phyloP scores from a whole-genome alignment of 495 filamentous ascomycete species.

The Penicillium ucsense region DNA sequence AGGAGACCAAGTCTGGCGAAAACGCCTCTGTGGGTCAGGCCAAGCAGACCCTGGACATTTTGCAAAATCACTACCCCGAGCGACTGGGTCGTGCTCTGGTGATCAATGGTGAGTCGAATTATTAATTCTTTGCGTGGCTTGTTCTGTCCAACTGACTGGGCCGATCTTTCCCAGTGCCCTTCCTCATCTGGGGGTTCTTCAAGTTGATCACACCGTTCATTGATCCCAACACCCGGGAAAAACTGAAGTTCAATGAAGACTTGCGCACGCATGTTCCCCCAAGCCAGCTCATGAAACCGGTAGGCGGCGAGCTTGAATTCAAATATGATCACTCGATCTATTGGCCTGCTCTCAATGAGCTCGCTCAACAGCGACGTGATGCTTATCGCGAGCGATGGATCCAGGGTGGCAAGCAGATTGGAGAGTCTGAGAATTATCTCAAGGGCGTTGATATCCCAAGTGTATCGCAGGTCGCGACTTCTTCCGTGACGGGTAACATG shows the following conservation, averaged over 20 bases:
- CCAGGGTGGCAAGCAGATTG: constrained; percentile 64
- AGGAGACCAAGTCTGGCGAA: constrained; percentile 64
- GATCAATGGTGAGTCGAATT: constrained; percentile 57
- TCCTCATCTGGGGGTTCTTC: constrained; percentile 82
- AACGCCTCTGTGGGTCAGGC: constrained; percentile 66
- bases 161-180: constrained; percentile 53
- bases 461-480: constrained; percentile 15
- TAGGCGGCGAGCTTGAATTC: constrained; percentile 55
- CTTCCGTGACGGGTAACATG: not conserved
- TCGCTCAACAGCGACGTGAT: constrained; percentile 52
- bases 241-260: constrained; percentile 92
- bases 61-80: constrained; percentile 94
- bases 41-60: constrained; percentile 69
- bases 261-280: constrained; percentile 65
- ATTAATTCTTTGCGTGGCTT: not conserved
- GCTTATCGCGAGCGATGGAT: constrained; percentile 62
- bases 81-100: constrained; percentile 80
- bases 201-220: constrained; percentile 94
- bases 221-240: constrained; percentile 80
- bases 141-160: not conserved
- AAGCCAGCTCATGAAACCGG: constrained; percentile 60
- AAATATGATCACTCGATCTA: constrained; percentile 79
- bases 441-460: constrained; percentile 47
- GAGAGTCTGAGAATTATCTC: constrained; percentile 76
- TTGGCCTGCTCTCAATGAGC: constrained; percentile 72